Conservation (phyloP, 2,329 filamentous ascomycete genomes). For the Fonsecaea nubica region DNA sequence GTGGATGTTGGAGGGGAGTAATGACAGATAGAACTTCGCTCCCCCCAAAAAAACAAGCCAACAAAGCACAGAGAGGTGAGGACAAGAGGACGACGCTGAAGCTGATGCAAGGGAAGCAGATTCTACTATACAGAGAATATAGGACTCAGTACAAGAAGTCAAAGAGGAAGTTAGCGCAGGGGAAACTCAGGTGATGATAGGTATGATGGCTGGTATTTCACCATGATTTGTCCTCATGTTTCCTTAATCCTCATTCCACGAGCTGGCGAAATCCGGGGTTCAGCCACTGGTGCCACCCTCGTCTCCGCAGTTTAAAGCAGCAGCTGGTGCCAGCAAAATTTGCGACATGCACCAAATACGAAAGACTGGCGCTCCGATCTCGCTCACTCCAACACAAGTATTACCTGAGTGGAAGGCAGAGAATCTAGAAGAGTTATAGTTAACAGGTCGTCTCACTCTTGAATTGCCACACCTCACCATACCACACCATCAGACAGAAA, state of each 20-base stretch:
- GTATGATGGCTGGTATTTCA: neutral
- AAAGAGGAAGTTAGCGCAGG: neutral
- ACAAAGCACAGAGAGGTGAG: neutral
- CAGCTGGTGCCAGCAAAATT: neutral
- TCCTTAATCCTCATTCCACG: neutral
- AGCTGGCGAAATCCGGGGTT: constrained; percentile 1
- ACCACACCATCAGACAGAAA: neutral
- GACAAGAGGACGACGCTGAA: neutral
- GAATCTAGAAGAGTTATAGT: neutral
- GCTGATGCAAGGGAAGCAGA: neutral
- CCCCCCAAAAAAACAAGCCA: neutral
- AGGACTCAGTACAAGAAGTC: neutral
- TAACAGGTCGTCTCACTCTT: neutral
- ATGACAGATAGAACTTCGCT: neutral
- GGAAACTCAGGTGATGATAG: constrained; percentile 10
- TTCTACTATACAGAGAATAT: no score
- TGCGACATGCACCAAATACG: neutral
- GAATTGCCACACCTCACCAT: constrained; percentile 6
- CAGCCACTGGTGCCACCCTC: neutral
- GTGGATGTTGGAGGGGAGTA: neutral
- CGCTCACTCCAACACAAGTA: neutral
- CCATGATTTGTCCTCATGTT: neutral
- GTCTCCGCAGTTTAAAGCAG: constrained; percentile 4
- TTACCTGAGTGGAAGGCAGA: neutral
- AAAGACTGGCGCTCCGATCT: neutral